Evolutionary conservation across 805 yeast species (phyloP).

Genomic region (Hanseniaspora guilliermondii): DNA sequence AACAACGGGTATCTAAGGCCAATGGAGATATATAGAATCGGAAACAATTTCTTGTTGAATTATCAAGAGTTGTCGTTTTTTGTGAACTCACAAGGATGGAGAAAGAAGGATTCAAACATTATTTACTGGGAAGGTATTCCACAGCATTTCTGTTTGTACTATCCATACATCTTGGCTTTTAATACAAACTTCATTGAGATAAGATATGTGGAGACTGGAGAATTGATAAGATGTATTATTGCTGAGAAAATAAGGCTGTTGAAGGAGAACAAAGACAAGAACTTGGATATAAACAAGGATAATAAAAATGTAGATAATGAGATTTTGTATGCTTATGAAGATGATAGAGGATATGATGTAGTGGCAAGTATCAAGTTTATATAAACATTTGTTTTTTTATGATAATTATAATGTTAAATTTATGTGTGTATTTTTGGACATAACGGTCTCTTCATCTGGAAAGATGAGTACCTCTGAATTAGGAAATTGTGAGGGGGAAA

Average conservation of each 20-base stretch:
- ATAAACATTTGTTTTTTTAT: not conserved
- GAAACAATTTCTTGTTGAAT: slow-evolving; percentile 74
- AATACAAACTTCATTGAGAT: slow-evolving; percentile 85
- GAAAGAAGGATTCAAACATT: slow-evolving; percentile 85
- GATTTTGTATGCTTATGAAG: slow-evolving; percentile 83
- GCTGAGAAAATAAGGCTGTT: slow-evolving; percentile 85
- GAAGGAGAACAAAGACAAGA: slow-evolving; percentile 67
- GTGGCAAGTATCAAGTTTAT: slow-evolving; percentile 60
- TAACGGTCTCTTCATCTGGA: too few relatives aligned
- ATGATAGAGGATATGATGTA: slow-evolving; percentile 79
- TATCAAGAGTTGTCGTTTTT: slow-evolving; percentile 90
- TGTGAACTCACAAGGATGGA: slow-evolving; percentile 92
- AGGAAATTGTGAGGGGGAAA: too few relatives aligned
- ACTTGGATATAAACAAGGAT: not conserved
- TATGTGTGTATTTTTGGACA: too few relatives aligned
- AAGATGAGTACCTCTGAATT: too few relatives aligned
- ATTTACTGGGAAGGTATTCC: slow-evolving; percentile 96
- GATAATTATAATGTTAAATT: too few relatives aligned
- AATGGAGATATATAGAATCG: slow-evolving; percentile 78
- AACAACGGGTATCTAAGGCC: slow-evolving; percentile 47
- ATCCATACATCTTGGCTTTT: slow-evolving; percentile 85
- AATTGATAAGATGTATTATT: slow-evolving; percentile 70
- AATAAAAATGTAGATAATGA: slow-evolving; percentile 30
- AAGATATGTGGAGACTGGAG: slow-evolving; percentile 72
- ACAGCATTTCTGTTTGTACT: slow-evolving; percentile 80